phyloP scores from a whole-genome alignment of 2,329 filamentous ascomycete genomes.

The Diaporthe longicolla region DNA sequence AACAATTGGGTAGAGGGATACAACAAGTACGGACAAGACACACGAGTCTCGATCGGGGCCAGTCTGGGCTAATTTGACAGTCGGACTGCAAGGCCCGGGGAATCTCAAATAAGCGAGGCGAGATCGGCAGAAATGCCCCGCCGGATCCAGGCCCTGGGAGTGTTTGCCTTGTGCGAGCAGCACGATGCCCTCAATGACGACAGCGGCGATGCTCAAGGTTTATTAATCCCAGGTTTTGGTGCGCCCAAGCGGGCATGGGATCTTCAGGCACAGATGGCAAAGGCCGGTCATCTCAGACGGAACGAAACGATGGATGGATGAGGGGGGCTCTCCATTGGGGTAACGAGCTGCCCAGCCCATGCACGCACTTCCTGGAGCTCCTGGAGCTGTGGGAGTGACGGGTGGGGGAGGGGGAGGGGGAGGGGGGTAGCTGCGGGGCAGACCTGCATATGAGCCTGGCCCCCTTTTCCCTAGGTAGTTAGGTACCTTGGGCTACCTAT shows the following conservation, averaged over 20 bases:
- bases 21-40: background rate
- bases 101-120: conserved; percentile 21
- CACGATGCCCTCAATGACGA: conserved; percentile 39
- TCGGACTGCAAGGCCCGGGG: background rate
- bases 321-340: background rate
- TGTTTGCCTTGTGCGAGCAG: background rate
- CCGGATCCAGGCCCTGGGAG: background rate
- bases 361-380: background rate
- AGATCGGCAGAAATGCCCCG: conserved; percentile 14
- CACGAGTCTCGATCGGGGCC: background rate
- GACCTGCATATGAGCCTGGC: conserved; percentile 1
- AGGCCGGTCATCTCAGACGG: background rate
- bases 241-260: conserved; percentile 14
- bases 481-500: too few species aligned
- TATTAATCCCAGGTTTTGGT: background rate
- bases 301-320: too few species aligned
- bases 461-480: background rate
- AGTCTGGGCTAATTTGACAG: background rate
- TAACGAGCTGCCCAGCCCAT: conserved; percentile 2
- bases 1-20: background rate
- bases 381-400: background rate
- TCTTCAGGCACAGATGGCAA: conserved; percentile 29
- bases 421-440: conserved; percentile 9
- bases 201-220: conserved; percentile 20
- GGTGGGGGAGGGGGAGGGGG: too few species aligned